These are phyloP conservation scores for Curvularia eragrostidis DNA, from an alignment of 2,329 filamentous ascomycete genomes.

Conservation along the genomic window DNA sequence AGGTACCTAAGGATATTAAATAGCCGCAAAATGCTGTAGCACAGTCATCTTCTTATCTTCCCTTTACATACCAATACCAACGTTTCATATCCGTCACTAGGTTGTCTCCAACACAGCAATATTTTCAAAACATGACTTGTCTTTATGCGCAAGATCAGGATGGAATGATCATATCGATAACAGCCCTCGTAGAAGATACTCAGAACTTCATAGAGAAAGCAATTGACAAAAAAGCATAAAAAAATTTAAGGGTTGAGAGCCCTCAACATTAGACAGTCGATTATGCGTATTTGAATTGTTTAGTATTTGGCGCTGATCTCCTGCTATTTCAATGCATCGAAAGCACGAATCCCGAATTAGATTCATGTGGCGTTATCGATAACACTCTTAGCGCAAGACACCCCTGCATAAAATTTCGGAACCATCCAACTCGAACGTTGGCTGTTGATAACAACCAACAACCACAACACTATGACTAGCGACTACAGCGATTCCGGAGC, in stretches of 20 bases:
- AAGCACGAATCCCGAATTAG: not conserved
- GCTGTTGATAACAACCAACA: slow-evolving; percentile 4
- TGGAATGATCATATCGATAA: no score
- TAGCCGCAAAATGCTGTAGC: not conserved
- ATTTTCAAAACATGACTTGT: no score
- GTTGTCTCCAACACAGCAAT: no score
- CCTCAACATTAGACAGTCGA: not conserved
- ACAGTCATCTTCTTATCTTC: not conserved
- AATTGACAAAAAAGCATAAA: no score
- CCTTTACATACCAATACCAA: not conserved
- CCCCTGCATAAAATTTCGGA: slow-evolving; percentile 39
- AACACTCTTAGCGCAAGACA: slow-evolving; percentile 26
- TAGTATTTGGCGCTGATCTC: no score
- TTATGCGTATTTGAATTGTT: no score
- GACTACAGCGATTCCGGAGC: slow-evolving; percentile 29
- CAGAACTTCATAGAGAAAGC: no score
- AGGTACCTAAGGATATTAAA: not conserved
- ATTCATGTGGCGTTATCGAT: slow-evolving; percentile 32
- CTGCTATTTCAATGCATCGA: not conserved
- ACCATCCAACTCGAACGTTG: slow-evolving; percentile 7
- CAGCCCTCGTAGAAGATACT: no score
- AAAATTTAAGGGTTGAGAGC: no score
- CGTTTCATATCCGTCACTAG: no score
- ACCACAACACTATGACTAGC: slow-evolving; percentile 21
- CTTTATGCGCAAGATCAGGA: no score